Evolutionary conservation across 2,329 filamentous ascomycete species (phyloP).

Genomic region (Karstenula rhodostoma): DNA sequence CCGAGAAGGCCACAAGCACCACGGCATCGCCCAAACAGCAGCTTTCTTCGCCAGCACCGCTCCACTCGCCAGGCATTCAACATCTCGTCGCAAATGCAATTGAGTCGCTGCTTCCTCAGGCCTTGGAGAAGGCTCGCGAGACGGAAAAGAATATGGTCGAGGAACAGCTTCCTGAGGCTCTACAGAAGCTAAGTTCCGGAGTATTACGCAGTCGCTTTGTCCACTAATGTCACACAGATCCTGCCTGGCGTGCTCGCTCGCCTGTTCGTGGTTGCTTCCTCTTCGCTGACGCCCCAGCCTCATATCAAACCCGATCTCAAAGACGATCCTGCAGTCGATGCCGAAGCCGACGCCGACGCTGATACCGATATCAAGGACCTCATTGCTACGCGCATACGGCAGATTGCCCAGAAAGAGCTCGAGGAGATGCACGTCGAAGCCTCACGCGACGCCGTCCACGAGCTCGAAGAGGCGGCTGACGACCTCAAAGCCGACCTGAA

Average conservation of each 20-base stretch:
- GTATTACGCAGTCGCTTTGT: background rate
- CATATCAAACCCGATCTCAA: background rate
- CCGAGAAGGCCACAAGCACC: background rate
- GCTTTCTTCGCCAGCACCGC: background rate
- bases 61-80: background rate
- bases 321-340: background rate
- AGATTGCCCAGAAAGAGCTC: background rate
- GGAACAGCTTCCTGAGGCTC: background rate
- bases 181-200: background rate
- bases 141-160: background rate
- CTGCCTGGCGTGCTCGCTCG: background rate
- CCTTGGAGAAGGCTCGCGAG: background rate
- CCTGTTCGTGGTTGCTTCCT: background rate
- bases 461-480: background rate
- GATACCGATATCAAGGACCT: background rate
- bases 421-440: background rate
- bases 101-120: background rate
- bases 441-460: background rate
- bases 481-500: background rate
- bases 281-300: background rate
- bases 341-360: background rate
- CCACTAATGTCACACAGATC: background rate
- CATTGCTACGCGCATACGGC: background rate
- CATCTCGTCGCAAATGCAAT: background rate
- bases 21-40: background rate